Base-by-base conservation (phyloP, 2,329 filamentous ascomycete genomes). In the Fusarium luffae region DNA sequence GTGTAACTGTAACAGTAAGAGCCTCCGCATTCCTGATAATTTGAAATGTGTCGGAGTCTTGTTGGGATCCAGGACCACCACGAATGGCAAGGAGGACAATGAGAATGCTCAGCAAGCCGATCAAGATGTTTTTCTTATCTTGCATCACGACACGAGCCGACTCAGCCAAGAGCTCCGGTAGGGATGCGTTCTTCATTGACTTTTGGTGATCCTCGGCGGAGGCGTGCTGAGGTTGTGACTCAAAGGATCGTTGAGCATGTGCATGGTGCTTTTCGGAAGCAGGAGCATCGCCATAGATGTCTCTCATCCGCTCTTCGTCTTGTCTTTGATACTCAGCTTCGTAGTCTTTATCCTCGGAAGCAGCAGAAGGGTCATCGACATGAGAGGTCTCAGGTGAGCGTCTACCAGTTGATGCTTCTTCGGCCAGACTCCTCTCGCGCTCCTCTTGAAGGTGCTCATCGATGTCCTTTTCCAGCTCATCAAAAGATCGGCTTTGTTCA, bases 121-220 rank as follows among this genome's bases (percentile, higher is more conserved):
- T 90, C n/a, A 83, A 78, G 12, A 90, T 75, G 59, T 90, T 90
- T 79, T 86, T 89, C 60, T 82, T 82, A 70, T 90, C 88, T 48
- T 84, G 82, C 71, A 90, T 73, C 19, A 87, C 76, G 10, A 90
- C 84, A 32, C 83, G 82, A 52, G 81, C 79, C 0, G 87, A 86
- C 67, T 88, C 85, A 11, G 87, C 70, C 0, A 90, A 73, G 11
- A 90, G 79, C 63, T 88, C 84, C 1, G 82, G 79, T 13, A 90
- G 80, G 3, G 85, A 85, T 0, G 85, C 85, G 12, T 78, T 78
- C 63, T 84, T 80, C 54, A 80, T 78, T 27, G 74, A 55, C 50
- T 71, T 52, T 27, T 69, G 76, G 4, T 70, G 77, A 41, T 72
- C 74, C 41, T 81, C 68, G 23, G 55, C 64, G 14, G 72, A 56